Conservation (phyloP, 2,329 filamentous ascomycete genomes). For the Pseudogymnoascus sp. region DNA sequence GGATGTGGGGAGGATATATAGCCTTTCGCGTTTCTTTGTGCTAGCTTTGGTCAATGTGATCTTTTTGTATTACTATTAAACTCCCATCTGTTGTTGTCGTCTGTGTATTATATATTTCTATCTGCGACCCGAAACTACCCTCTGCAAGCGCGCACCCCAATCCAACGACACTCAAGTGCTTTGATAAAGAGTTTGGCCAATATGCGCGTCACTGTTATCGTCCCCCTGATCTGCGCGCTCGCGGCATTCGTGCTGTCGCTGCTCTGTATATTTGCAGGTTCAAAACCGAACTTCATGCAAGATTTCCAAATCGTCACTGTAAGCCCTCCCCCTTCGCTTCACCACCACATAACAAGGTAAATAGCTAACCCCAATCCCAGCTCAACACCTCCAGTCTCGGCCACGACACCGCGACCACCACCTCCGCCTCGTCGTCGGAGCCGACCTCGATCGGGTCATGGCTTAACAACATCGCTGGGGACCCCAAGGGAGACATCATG, state of each 20-base stretch:
- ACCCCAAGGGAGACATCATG: slow-evolving; percentile 15
- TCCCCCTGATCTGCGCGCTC: slow-evolving; percentile 44
- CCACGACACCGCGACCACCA: slow-evolving; percentile 22
- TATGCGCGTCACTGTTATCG: slow-evolving; percentile 41
- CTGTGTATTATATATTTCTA: background rate
- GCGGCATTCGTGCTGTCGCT: slow-evolving; percentile 51
- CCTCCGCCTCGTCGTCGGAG: slow-evolving; percentile 16
- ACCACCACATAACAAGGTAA: background rate
- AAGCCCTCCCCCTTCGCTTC: slow-evolving; percentile 18
- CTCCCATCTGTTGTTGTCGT: background rate
- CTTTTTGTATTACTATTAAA: background rate
- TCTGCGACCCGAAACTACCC: background rate
- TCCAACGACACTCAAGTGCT: background rate
- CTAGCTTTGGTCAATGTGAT: background rate
- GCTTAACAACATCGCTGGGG: slow-evolving; percentile 25
- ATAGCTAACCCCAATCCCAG: slow-evolving; percentile 26
- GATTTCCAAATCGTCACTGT: slow-evolving; percentile 51
- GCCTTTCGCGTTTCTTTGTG: background rate
- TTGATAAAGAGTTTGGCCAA: slow-evolving; percentile 14
- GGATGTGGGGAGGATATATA: background rate
- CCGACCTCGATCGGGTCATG: slow-evolving; percentile 24
- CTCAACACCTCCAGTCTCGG: slow-evolving; percentile 52
- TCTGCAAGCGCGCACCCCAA: background rate
- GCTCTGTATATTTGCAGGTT: slow-evolving; percentile 55
- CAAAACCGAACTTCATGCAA: slow-evolving; percentile 48